These are phyloP conservation scores for Phoma herbarum DNA, from an alignment of 2,329 filamentous ascomycete species.

Conservation along the genomic window DNA sequence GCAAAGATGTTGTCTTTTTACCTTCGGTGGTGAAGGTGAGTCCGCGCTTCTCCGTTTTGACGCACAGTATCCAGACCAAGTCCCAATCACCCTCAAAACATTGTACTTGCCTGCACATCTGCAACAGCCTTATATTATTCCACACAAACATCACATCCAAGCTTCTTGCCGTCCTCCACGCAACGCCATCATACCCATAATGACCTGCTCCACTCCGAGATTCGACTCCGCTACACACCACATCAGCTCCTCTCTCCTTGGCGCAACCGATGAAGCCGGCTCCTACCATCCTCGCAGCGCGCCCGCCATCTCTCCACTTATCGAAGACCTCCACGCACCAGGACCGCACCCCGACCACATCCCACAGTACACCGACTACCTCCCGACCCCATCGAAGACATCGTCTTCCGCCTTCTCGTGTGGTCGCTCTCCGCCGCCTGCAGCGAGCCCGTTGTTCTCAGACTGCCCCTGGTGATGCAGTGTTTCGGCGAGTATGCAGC, in stretches of 20 bases:
- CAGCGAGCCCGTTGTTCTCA: background rate
- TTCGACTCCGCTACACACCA: background rate
- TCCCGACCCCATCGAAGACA: background rate
- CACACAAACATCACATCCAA: background rate
- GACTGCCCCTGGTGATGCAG: background rate
- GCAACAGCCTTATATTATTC: background rate
- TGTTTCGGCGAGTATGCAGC: background rate
- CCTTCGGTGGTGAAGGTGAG: background rate
- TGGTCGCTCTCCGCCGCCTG: background rate
- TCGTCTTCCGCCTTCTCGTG: background rate
- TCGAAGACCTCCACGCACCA: background rate
- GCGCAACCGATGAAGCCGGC: background rate
- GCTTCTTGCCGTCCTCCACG: background rate
- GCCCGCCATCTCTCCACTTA: background rate
- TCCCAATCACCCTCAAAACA: background rate
- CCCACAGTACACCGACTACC: background rate
- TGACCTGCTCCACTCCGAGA: background rate
- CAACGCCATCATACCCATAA: background rate
- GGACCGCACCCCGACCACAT: background rate
- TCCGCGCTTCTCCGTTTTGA: background rate
- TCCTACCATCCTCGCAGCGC: background rate
- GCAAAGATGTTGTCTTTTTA: background rate
- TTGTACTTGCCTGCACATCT: background rate
- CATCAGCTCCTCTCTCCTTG: background rate
- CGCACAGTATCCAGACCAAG: background rate